Base-by-base conservation (phyloP, 2,329 filamentous ascomycete species). In the Xylogone sp. region DNA sequence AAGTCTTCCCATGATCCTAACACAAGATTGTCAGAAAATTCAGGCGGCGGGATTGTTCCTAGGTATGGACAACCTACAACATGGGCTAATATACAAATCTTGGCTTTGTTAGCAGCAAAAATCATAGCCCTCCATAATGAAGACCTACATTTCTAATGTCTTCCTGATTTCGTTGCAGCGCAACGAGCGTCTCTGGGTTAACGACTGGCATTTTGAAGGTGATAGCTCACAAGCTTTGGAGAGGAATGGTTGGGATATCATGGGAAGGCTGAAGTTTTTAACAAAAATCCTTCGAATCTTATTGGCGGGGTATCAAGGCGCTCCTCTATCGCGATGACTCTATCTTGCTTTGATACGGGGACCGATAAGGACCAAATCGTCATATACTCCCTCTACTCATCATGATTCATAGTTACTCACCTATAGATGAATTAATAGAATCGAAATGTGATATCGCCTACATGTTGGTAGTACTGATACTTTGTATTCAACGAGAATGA, bases 1-100 rank as follows among this genome's bases (percentile, higher is more conserved):
- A 97, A 2, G 94, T 99, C 72, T 99, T 99, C 65, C 94, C 94
- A 79, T 99, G 94, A 70, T 99, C 94, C 82, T 85, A 65, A n/a
- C 43, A 42, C n/a, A 8, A 42, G 29, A 39, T 56, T 43, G 52
- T 53, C 6, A 34, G 42, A 13, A 46, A 20, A 31, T 9, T 9
- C 13, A 21, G 19, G 21, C n/a, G 45, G 21, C 47, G 27, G 39
- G n/a, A 20, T 48, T 18, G 13, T 39, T 39, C n/a, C n/a, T 5
- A 18, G 34, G 34, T 5, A 39, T 16, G n/a, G 10, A 16, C 5
- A 39, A 77, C 79, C 69, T 78, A 85, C 82, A 64, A 97, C 93
- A 68, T 97, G 93, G 45, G 93, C 93, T 59, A 97, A 75, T 62
- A 97, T 96, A 70, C 93, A 97, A 59, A 97, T 96, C 88, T 91